phyloP scores from a whole-genome alignment of 106 monocot genomes.

The Dendrobium huoshanense region DNA sequence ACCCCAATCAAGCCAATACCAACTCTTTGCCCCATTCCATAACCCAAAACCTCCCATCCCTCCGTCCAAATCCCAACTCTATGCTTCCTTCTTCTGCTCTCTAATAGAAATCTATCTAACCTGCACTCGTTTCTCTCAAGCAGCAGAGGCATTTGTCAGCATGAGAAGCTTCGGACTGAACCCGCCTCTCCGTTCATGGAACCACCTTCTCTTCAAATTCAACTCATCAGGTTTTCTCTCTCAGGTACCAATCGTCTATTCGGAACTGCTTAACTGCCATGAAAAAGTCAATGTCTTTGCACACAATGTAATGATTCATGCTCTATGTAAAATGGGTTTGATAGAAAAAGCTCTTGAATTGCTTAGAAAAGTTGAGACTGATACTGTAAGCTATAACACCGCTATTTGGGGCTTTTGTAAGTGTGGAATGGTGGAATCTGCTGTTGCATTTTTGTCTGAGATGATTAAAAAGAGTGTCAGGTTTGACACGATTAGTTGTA shows the following conservation, averaged over 20 bases:
- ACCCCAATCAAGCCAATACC: background rate
- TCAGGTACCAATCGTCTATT: conserved; percentile 46
- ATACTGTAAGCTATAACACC: conserved; percentile 59
- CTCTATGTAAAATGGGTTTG: conserved; percentile 37
- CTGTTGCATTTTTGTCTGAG: conserved; percentile 45
- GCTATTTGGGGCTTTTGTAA: conserved; percentile 66
- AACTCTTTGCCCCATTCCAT: background rate
- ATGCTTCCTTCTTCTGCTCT: conserved; percentile 66
- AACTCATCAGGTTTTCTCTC: conserved; percentile 57
- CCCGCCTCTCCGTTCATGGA: conserved; percentile 49
- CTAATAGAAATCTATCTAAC: conserved; percentile 49
- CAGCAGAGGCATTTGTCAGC: conserved; percentile 32
- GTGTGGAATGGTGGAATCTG: conserved; percentile 29
- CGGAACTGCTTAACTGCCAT: conserved; percentile 34
- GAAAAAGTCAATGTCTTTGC: conserved; percentile 29
- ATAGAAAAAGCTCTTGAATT: conserved; percentile 19
- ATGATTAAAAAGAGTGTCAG: conserved; percentile 71
- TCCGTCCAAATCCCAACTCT: conserved; percentile 54
- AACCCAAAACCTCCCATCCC: conserved; percentile 20
- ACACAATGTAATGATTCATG: conserved; percentile 60
- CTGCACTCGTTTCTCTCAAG: conserved; percentile 44
- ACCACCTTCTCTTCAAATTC: conserved; percentile 50
- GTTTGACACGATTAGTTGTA: conserved; percentile 51
- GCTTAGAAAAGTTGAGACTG: conserved; percentile 25
- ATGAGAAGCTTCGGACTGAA: conserved; percentile 55